phyloP scores from a whole-genome alignment of 768 basidiomycete species.

The Dioszegia hungarica region DNA sequence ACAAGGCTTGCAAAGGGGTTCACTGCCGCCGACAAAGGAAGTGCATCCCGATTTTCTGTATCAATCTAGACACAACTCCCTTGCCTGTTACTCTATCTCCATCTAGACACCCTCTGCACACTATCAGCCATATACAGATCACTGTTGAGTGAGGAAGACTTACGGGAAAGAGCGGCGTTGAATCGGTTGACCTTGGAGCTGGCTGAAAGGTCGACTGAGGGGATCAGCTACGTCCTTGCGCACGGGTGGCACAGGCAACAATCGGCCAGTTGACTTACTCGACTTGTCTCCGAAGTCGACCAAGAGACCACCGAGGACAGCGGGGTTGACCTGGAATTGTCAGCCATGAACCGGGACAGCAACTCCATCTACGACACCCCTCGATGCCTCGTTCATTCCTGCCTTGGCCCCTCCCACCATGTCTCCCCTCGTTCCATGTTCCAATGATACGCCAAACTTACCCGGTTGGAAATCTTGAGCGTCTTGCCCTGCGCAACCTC shows the following conservation, averaged over 20 bases:
- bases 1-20: too few species aligned
- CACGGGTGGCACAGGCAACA: background rate
- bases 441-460: conserved; percentile 52
- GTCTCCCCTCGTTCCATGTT: background rate
- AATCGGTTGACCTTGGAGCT: conserved; percentile 90
- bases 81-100: background rate
- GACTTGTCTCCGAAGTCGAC: conserved; percentile 99
- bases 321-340: conserved; percentile 69
- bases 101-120: conserved; percentile 36
- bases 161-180: conserved; percentile 80
- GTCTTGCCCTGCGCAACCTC: conserved; percentile 83
- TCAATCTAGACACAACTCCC: background rate
- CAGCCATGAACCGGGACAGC: too few species aligned
- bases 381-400: too few species aligned
- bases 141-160: conserved; percentile 41
- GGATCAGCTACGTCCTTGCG: conserved; percentile 3
- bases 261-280: conserved; percentile 45
- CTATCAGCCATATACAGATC: background rate
- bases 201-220: conserved; percentile 78
- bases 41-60: conserved; percentile 5
- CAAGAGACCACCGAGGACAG: conserved; percentile 84
- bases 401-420: background rate
- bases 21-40: background rate
- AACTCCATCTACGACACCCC: too few species aligned
- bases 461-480: conserved; percentile 88